Base-by-base conservation (phyloP, 2,329 filamentous ascomycete species). In the Chaetomiaceae sp. region DNA sequence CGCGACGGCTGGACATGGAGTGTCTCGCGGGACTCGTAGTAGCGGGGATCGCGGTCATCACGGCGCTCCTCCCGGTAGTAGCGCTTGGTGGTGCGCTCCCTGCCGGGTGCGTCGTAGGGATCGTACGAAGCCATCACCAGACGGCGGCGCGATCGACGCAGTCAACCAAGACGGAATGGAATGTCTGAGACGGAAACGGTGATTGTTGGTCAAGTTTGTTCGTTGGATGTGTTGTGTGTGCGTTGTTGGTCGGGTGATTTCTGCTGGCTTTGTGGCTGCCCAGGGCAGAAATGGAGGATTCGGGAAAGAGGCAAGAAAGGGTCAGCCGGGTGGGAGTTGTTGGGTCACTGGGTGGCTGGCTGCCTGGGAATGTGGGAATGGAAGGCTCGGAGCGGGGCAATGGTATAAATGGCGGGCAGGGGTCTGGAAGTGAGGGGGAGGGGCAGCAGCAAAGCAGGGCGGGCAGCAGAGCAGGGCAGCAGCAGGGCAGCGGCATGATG, bases 61-160 rank as follows among this genome's bases (percentile, higher is more conserved):
- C 75, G 71, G 31, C 73, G 72, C 52, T 79, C 77, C 55, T 79
- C 77, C 48, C 77, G 74, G 64, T 78, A 73, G 62, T 79, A 73
- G 55, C 74, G 74, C 55, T 73, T 57, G 13, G 60, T 59, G 69
- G 69, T 70, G 62, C 75, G 72, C 47, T 78, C 73, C 60, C 71
- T 65, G 46, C 59, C 16, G 50, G 63, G 58, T 62, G 64, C 58
- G 46, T 81, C 77, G 62, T 81, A 79, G 44, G 70, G 67, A 62
- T 81, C 78, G 72, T 82, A 81, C 59, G 72, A 70, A 50, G 70
- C 69, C 70, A 74, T 74, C 57, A 51, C 59, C 54, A 33, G 53
- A 41, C 25, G 40, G 51, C 37, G 19, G 44, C 19, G 35, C 39
- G 56, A 38, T 55, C 20, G 39, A 39, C 23, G 14, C 17, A 38